Percentiles rank a stretch among this genome's conserved stretches.
phyloP scores from a whole-genome alignment of 1,284 basidiomycete species.

The Coniophora puteana region DNA sequence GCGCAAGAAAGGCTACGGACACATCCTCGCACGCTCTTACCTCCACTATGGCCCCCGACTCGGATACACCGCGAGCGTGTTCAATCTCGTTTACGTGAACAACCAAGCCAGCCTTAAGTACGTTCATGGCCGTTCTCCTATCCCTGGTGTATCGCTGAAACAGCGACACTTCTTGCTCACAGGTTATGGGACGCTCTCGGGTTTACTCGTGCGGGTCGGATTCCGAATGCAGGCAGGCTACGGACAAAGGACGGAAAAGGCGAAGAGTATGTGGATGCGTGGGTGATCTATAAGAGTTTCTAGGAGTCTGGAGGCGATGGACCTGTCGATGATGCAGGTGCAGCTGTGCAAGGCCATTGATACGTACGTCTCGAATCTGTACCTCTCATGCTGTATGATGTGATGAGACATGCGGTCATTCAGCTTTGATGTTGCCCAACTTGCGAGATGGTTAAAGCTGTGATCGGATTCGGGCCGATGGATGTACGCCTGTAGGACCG shows the following conservation, averaged over 20 bases:
- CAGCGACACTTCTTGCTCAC: conserved; percentile 19
- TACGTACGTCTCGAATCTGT: neutral
- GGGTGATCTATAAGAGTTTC: conserved; percentile 84
- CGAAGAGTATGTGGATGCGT: conserved; percentile 89
- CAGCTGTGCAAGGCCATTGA: too few species aligned
- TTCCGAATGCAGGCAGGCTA: conserved; percentile 83
- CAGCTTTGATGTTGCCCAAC: too few species aligned
- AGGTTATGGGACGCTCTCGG: conserved; percentile 86
- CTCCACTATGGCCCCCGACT: conserved; percentile 77
- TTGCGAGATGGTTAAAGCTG: too few species aligned
- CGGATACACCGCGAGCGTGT: conserved; percentile 86
- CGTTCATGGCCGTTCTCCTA: conserved; percentile 15
- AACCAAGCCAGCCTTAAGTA: conserved; percentile 69
- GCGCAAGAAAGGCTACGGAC: conserved; percentile 71
- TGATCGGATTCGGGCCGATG: too few species aligned
- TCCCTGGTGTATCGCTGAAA: neutral
- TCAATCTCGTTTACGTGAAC: conserved; percentile 91
- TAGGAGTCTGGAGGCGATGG: conserved; percentile 8
- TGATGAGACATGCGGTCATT: too few species aligned
- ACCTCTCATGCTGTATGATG: neutral
- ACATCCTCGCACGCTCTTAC: conserved; percentile 75
- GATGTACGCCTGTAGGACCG: too few species aligned
- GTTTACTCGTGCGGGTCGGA: conserved; percentile 79
- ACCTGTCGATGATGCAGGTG: neutral
- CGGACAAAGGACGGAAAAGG: conserved; percentile 58